Base-by-base conservation (phyloP, 371 early-diverging fungal genomes). In the Sporodiniella umbellata region DNA sequence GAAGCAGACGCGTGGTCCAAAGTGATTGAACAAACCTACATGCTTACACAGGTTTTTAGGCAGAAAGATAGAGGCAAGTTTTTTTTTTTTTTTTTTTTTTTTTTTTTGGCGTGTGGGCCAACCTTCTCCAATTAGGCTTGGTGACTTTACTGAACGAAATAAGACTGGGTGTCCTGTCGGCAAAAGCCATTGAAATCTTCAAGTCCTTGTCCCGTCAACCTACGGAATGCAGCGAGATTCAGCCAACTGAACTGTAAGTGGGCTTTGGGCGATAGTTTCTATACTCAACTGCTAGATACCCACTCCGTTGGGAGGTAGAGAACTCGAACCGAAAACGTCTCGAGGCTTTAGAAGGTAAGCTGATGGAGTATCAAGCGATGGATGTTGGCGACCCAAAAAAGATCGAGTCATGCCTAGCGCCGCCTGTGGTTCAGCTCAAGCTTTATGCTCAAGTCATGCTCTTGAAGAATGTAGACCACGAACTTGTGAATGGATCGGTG, bases 381-480 rank as follows among this genome's bases (percentile, higher is more conserved):
- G 68, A 79, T 30, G 33, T 51, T 7, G 87, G 87, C 58, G 38
- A 62, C 48, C 18, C 58, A 12, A 45, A 51, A 5, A 74, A 70
- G 31, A 60, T 88, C 25, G 70, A 77, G 12, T 33, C 46, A 1
- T 83, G 82, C 42, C 69, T 81, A 42, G 84, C 88, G 0, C 84
- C 88, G 0, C 55, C 66, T 2, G 51, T 54, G 7, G 68, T 96
- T 7, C 73, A 78, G 17, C 70, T 96, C 19, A 92, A 91, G 60
- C 28, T 63, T 12, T 70, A 83, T 39, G 92, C 96, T 2, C 96
- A 94, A 53, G 97, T 97, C 4, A 88, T 97, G 85, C 72, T 97
- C 40, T 58, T 92, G 17, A 89, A 89, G 48, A 97, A 97, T 58
- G 54, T 88, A 58, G 76, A 75, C 5, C 33, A 25, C 3, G 59